phyloP scores from a whole-genome alignment of 257 asterid species.

The Solanum bukasovii region DNA sequence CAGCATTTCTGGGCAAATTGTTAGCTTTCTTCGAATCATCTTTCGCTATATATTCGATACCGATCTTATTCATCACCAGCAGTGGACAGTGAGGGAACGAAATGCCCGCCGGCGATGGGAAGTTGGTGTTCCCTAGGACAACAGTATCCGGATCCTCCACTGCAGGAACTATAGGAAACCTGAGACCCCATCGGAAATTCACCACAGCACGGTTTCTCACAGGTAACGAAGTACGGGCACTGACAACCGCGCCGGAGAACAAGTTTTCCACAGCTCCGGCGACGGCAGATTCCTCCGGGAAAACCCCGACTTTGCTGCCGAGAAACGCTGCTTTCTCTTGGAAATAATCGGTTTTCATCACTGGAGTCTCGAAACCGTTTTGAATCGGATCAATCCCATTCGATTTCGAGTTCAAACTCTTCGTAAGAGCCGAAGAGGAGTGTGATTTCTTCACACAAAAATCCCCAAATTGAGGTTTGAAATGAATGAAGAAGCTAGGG shows the following conservation, averaged over 20 bases:
- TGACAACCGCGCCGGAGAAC: conserved; percentile 43
- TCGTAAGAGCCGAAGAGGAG: conserved; percentile 40
- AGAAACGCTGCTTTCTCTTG: conserved; percentile 25
- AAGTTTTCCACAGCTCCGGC: conserved; percentile 39
- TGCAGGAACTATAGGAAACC: conserved; percentile 39
- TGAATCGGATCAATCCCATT: conserved; percentile 7
- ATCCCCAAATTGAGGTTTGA: conserved; percentile 80
- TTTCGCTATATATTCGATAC: conserved; percentile 55
- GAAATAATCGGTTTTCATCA: conserved; percentile 11
- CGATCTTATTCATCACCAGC: conserved; percentile 79
- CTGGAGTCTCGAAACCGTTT: conserved; percentile 8
- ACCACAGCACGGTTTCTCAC: conserved; percentile 41
- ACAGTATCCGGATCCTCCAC: conserved; percentile 37
- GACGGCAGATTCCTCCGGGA: conserved; percentile 22
- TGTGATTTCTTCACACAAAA: conserved; percentile 56
- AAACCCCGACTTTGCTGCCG: conserved; percentile 16
- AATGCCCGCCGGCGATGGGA: conserved; percentile 24
- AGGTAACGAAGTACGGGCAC: conserved; percentile 63
- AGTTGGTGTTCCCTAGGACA: conserved; percentile 26
- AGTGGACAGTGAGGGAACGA: conserved; percentile 35
- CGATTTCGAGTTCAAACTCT: conserved; percentile 16
- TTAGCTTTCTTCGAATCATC: conserved; percentile 13
- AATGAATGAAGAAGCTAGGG: conserved; percentile 77
- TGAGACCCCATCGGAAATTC: conserved; percentile 85
- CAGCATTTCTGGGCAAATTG: conserved; percentile 8